Evolutionary conservation across 257 asterid genomes (phyloP).

Genomic region (Datura wrightii): DNA sequence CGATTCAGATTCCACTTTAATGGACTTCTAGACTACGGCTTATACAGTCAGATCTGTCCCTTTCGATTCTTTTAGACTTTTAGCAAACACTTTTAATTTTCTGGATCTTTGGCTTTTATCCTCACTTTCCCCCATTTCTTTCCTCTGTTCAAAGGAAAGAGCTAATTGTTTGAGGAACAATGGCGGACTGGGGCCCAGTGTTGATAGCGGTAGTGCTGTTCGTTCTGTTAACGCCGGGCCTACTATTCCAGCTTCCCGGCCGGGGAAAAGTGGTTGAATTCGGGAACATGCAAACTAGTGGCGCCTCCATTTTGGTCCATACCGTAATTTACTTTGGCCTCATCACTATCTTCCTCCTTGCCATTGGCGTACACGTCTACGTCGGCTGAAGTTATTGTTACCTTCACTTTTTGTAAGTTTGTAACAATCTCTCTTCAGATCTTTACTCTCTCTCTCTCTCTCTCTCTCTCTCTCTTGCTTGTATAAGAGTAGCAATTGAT

Average conservation of each 20-base stretch:
- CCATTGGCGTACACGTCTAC: constrained; percentile 18
- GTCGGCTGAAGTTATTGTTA: not conserved
- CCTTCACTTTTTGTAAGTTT: constrained; percentile 20
- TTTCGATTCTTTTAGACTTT: not conserved
- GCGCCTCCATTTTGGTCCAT: constrained; percentile 3
- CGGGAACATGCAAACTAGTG: constrained; percentile 29
- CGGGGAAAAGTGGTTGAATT: constrained; percentile 17
- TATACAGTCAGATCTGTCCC: not conserved
- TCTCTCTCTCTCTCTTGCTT: not conserved
- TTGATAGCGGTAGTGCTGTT: constrained; percentile 17
- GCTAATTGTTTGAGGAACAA: not conserved
- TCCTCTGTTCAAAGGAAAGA: not conserved
- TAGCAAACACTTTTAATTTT: not conserved
- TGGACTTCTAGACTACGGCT: not conserved
- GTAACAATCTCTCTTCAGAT: constrained; percentile 13
- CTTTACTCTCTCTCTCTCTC: not conserved
- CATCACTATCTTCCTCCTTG: constrained; percentile 27
- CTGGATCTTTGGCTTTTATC: not conserved
- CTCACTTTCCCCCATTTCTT: not conserved
- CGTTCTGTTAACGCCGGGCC: constrained; percentile 21
- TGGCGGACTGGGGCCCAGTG: constrained; percentile 25
- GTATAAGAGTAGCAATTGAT: not conserved
- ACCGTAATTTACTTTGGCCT: constrained; percentile 18
- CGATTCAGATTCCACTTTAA: not conserved
- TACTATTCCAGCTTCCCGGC: constrained; percentile 16